A percentile compares a stretch with the other conserved stretches of the same genome.
phyloP scores from a whole-genome alignment of 2,329 filamentous ascomycete species.

The Passalora sequoiae region DNA sequence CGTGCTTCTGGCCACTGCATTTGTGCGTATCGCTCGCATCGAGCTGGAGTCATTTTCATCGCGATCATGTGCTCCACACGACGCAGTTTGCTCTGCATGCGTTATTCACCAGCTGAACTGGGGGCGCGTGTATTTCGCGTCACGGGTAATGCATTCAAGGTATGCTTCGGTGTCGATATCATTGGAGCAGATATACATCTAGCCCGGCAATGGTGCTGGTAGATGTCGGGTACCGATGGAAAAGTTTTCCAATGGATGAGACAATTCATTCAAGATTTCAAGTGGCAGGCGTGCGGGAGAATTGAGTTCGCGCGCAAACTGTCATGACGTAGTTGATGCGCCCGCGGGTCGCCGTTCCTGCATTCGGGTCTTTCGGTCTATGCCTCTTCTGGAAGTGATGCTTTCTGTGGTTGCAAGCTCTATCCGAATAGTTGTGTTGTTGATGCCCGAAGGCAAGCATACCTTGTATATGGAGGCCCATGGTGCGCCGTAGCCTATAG shows the following conservation, averaged over 20 bases:
- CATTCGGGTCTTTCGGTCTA: not conserved
- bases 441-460: not conserved
- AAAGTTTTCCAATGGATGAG: too few relatives aligned
- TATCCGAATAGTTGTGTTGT: not conserved
- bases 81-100: not conserved
- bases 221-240: too few relatives aligned
- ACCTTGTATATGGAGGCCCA: not conserved
- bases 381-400: not conserved
- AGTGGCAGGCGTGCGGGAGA: not conserved
- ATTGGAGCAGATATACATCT: not conserved
- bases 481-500: too few relatives aligned
- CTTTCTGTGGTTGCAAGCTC: not conserved
- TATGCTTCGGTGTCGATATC: not conserved
- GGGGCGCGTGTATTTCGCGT: not conserved
- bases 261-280: not conserved
- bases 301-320: not conserved
- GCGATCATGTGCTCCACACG: not conserved
- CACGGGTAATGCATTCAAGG: not conserved
- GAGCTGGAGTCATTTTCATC: not conserved
- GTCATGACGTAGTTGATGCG: not conserved
- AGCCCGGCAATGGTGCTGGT: not conserved
- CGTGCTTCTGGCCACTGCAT: not conserved
- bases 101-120: not conserved
- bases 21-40: constrained; percentile 5
- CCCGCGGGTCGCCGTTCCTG: not conserved